Percentiles rank a stretch among this genome's conserved stretches.
Evolutionary conservation across 441 rosid species (phyloP).

Genomic region (Geranium incanum): DNA sequence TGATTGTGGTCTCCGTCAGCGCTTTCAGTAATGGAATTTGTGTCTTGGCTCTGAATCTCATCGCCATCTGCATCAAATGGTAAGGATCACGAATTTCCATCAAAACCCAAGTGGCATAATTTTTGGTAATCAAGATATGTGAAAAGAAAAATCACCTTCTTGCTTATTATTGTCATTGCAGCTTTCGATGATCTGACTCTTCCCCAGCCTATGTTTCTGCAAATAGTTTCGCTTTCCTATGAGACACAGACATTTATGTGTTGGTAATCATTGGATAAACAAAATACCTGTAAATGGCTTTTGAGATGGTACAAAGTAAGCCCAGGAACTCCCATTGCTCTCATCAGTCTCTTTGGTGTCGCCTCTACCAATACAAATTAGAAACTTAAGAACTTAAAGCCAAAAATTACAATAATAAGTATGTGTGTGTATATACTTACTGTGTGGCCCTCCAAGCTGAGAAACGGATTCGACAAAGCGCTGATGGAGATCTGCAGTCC

Average conservation of each 20-base stretch:
- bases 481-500: constrained; percentile 88
- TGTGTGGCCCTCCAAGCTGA: constrained; percentile 86
- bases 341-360: constrained; percentile 88
- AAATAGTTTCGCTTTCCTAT: constrained; percentile 17
- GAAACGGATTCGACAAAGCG: constrained; percentile 67
- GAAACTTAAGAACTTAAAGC: neutral
- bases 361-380: constrained; percentile 48
- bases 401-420: neutral
- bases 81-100: neutral
- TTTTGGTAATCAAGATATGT: neutral
- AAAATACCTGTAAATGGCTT: constrained; percentile 83
- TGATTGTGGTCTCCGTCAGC: constrained; percentile 37
- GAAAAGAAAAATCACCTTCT: constrained; percentile 40
- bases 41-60: constrained; percentile 39
- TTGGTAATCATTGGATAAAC: neutral
- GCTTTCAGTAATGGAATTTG: neutral
- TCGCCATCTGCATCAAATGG: constrained; percentile 43
- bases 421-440: constrained; percentile 28
- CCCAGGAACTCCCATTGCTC: constrained; percentile 74
- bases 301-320: constrained; percentile 95
- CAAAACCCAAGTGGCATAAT: neutral
- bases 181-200: constrained; percentile 47
- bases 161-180: constrained; percentile 34
- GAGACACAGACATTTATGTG: constrained; percentile 10
- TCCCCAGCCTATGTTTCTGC: constrained; percentile 90